A percentile compares a stretch with the other conserved stretches of the same genome.
Conservation (phyloP, 176 grass and related monocot genomes). For the Eragrostis curvula region DNA sequence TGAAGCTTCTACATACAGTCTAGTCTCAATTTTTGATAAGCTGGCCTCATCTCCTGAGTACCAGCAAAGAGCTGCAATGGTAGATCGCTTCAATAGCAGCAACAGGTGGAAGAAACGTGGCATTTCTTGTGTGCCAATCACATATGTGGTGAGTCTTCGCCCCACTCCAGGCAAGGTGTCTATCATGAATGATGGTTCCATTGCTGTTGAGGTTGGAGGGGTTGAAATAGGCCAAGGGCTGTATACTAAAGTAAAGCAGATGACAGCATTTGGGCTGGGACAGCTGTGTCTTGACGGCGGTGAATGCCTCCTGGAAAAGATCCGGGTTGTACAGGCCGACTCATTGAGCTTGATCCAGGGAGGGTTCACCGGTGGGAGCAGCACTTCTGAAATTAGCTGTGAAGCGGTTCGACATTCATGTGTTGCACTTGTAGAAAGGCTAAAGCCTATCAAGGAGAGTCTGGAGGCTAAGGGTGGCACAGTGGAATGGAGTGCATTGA, state of each 20-base stretch:
- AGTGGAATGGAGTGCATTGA: slow-evolving; percentile 65
- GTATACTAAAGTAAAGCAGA: slow-evolving; percentile 92
- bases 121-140: slow-evolving; percentile 75
- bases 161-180: slow-evolving; percentile 78
- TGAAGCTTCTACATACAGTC: slow-evolving; percentile 65
- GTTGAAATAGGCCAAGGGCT: slow-evolving; percentile 87
- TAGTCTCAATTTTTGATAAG: slow-evolving; percentile 68
- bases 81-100: slow-evolving; percentile 53
- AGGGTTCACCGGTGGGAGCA: slow-evolving; percentile 76
- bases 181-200: slow-evolving; percentile 87
- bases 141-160: slow-evolving; percentile 37
- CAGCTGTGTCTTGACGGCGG: slow-evolving; percentile 54
- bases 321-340: slow-evolving; percentile 84
- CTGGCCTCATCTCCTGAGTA: slow-evolving; percentile 70
- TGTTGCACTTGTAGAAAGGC: slow-evolving; percentile 51
- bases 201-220: slow-evolving; percentile 85
- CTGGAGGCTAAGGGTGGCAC: slow-evolving; percentile 42
- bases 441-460: slow-evolving; percentile 75
- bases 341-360: slow-evolving; percentile 74
- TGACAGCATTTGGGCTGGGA: slow-evolving; percentile 67
- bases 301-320: slow-evolving; percentile 61
- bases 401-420: slow-evolving; percentile 70
- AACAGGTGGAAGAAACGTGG: slow-evolving; percentile 89
- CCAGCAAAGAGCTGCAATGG: slow-evolving; percentile 30
- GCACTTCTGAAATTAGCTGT: slow-evolving; percentile 80